Conservation (phyloP, 768 basidiomycete species). For the Hemileccinum impolitum region DNA sequence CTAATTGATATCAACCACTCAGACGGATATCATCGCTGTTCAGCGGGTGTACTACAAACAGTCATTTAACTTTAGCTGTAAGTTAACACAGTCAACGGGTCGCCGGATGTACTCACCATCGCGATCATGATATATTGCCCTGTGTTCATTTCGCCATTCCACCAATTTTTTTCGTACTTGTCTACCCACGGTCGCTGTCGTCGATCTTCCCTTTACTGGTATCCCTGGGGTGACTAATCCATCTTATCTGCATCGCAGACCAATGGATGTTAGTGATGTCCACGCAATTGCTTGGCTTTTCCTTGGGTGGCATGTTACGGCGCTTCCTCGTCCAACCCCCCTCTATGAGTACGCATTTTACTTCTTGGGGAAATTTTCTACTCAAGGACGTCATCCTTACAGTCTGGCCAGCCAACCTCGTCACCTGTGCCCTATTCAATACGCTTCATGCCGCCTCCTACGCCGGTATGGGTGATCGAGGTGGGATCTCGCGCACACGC, state of each 20-base stretch:
- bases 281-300: slow-evolving; percentile 67
- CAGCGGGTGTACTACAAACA: slow-evolving; percentile 69
- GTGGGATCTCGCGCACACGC: slow-evolving; percentile 49
- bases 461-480: slow-evolving; percentile 39
- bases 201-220: not conserved
- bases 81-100: slow-evolving; percentile 13
- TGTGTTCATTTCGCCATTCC: not conserved
- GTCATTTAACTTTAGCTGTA: slow-evolving; percentile 47
- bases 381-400: slow-evolving; percentile 32
- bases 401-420: slow-evolving; percentile 76
- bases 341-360: slow-evolving; percentile 50
- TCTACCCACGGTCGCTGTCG: not conserved
- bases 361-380: not conserved
- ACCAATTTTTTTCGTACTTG: not conserved
- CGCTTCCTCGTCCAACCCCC: slow-evolving; percentile 64
- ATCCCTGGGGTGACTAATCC: not conserved
- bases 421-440: slow-evolving; percentile 68
- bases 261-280: slow-evolving; percentile 66
- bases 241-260: slow-evolving; percentile 28
- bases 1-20: not conserved
- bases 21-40: slow-evolving; percentile 71
- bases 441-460: slow-evolving; percentile 61
- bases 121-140: not conserved
- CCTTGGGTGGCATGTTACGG: slow-evolving; percentile 54
- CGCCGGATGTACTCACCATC: not conserved